Conservation (phyloP, 1,284 basidiomycete genomes). For the Cutaneotrichosporon arboriforme region DNA sequence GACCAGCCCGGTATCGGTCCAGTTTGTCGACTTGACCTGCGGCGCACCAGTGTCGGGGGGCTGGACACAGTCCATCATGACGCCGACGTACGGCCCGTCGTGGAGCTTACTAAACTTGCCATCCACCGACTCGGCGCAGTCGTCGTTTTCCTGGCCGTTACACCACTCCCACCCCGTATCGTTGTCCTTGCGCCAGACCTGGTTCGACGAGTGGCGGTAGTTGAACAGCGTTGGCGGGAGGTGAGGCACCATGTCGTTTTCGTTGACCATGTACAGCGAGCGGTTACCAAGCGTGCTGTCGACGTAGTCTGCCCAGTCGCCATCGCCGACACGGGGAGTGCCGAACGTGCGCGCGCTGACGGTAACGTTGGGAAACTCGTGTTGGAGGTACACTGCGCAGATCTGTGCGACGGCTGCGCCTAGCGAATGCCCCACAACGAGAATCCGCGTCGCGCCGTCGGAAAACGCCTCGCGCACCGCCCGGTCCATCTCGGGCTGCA, state of each 20-base stretch:
- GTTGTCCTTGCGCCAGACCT: constrained; percentile 22
- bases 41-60: too few relatives aligned
- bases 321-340: constrained; percentile 23
- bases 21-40: too few relatives aligned
- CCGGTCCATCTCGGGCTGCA: too few relatives aligned
- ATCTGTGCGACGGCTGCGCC: constrained; percentile 23
- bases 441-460: constrained; percentile 11
- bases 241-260: constrained; percentile 26
- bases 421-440: constrained; percentile 27
- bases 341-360: constrained; percentile 18
- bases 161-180: constrained; percentile 13
- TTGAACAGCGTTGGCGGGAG: constrained; percentile 21
- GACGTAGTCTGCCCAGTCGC: constrained; percentile 25
- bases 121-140: background rate
- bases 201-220: constrained; percentile 18
- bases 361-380: constrained; percentile 2
- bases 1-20: too few relatives aligned
- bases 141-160: constrained; percentile 23
- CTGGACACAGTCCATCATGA: background rate
- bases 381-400: constrained; percentile 18
- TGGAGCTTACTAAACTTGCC: background rate
- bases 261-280: constrained; percentile 23
- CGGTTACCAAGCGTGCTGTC: constrained; percentile 20
- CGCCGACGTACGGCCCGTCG: constrained; percentile 6
- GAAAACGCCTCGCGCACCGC: background rate